Evolutionary conservation across 2,329 filamentous ascomycete species (phyloP).

Genomic region (Alternaria panax): DNA sequence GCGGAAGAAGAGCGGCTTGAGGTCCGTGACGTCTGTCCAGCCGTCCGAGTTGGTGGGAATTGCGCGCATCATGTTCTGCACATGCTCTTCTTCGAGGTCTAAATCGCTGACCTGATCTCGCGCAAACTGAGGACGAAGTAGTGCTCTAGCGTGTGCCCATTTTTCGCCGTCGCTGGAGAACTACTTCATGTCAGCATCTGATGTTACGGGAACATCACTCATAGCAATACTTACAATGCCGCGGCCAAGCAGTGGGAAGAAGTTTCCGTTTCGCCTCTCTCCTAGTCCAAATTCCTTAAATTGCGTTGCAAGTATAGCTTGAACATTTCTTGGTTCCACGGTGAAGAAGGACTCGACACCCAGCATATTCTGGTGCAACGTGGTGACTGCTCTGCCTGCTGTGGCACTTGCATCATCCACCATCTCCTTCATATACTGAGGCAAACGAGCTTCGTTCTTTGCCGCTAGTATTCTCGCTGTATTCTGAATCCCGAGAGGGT

Average conservation of each 20-base stretch:
- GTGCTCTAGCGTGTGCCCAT: constrained; percentile 42
- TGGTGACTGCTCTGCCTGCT: constrained; percentile 34
- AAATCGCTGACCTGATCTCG: constrained; percentile 45
- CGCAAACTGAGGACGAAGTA: constrained; percentile 49
- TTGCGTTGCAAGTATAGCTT: constrained; percentile 54
- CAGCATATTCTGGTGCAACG: constrained; percentile 32
- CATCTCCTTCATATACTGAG: constrained; percentile 40
- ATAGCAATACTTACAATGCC: constrained; percentile 42
- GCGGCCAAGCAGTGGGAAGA: constrained; percentile 51
- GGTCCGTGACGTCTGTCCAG: constrained; percentile 41
- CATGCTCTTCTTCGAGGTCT: constrained; percentile 40
- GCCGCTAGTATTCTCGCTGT: constrained; percentile 51
- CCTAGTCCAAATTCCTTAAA: constrained; percentile 57
- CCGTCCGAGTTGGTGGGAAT: constrained; percentile 26
- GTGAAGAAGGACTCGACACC: constrained; percentile 38
- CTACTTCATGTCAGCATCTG: constrained; percentile 17
- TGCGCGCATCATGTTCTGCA: constrained; percentile 45
- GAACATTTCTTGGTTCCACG: constrained; percentile 55
- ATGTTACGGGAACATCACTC: not conserved
- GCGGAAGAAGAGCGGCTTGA: constrained; percentile 52
- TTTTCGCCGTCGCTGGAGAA: constrained; percentile 41
- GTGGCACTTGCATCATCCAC: constrained; percentile 26
- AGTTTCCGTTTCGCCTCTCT: constrained; percentile 43
- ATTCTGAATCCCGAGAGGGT: constrained; percentile 60
- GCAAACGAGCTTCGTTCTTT: constrained; percentile 41